Evolutionary conservation across 2,329 filamentous ascomycete genomes (phyloP), one percentile per base, ranked within the genome.

Genomic region (Shiraia bambusicola): DNA sequence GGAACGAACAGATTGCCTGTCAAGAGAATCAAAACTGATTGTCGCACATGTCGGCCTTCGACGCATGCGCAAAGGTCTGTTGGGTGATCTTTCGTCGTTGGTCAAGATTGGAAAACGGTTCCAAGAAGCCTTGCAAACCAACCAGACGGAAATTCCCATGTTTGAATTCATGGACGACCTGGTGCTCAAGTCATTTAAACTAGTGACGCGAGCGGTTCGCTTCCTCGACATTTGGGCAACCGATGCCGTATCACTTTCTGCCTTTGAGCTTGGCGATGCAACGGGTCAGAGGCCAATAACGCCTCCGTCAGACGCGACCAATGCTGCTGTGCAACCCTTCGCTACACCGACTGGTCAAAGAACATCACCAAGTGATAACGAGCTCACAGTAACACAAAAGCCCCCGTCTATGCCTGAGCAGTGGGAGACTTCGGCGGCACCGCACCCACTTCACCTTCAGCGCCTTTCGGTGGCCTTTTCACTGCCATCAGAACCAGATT

Each of bases 141-240:
- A 58, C 17, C 49, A 56, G 10, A 43, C 56, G 24, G 52, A 58
- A 11, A 72, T 76, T 0, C 65, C 71, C 0, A 75, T 86, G 10
- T 88, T 88, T 58, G 82, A 87, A 56, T 81, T 92, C 42, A 81
- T 96, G 42, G 92, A 97, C 61, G 88, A 95, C 65, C 89, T 97
- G 81, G 87, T 97, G 16, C 73, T 95, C 38, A 93, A 91, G 67
- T 91, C 91, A 0, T 97, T 95, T 74, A 90, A 87, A 63, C 90
- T 97, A 37, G 87, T 95, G n/a, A 92, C 85, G 34, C 84, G 92
- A 58, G 90, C 88, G 11, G 89, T 96, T 17, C 80, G 86, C 31
- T 97, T 98, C 61, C 77, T 95, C 29, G 93, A 98, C 56, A 78
- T 92, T 2, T 84, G 93, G 72, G 84, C 87, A 27, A 86, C 72